Percentiles rank a stretch among this genome's conserved stretches.
These are phyloP conservation scores for Parmales sp. DNA, from an alignment of 108 stramenopile species.

Conservation along the genomic window DNA sequence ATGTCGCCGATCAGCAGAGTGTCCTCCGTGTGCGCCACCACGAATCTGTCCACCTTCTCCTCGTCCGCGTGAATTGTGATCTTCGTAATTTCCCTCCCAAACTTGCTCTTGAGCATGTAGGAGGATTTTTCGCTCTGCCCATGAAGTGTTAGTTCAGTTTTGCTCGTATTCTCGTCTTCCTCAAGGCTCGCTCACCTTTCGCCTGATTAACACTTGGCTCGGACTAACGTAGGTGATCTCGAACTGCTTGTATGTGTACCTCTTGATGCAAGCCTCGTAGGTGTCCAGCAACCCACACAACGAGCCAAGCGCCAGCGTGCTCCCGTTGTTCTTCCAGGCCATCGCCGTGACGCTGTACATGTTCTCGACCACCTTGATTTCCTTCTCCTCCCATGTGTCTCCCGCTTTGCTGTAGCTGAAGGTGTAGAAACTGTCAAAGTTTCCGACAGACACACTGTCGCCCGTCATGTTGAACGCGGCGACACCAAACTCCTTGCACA, in stretches of 20 bases:
- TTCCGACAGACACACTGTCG: conserved; percentile 44
- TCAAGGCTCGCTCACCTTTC: conserved; percentile 8
- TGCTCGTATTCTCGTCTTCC: neutral
- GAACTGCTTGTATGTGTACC: conserved; percentile 42
- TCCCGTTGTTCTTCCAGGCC: conserved; percentile 47
- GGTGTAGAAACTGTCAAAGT: conserved; percentile 37
- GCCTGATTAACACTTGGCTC: conserved; percentile 42
- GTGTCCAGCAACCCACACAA: conserved; percentile 47
- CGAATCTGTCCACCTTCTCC: conserved; percentile 18
- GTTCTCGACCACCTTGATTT: conserved; percentile 33
- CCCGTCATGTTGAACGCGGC: conserved; percentile 40
- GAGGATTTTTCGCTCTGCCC: neutral
- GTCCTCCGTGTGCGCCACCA: conserved; percentile 44
- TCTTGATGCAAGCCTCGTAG: conserved; percentile 37
- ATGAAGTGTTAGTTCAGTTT: neutral
- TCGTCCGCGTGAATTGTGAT: conserved; percentile 40
- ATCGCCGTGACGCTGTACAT: conserved; percentile 49
- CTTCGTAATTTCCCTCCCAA: conserved; percentile 40
- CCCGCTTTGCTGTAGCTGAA: conserved; percentile 19
- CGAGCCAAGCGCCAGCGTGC: conserved; percentile 37
- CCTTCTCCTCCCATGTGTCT: conserved; percentile 28
- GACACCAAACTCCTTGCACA: conserved; percentile 30
- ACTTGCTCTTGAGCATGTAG: conserved; percentile 27
- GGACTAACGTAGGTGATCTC: conserved; percentile 51
- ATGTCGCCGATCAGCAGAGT: conserved; percentile 46